Conservation (phyloP, 1,284 basidiomycete genomes). For the Laetiporus sulphureus region DNA sequence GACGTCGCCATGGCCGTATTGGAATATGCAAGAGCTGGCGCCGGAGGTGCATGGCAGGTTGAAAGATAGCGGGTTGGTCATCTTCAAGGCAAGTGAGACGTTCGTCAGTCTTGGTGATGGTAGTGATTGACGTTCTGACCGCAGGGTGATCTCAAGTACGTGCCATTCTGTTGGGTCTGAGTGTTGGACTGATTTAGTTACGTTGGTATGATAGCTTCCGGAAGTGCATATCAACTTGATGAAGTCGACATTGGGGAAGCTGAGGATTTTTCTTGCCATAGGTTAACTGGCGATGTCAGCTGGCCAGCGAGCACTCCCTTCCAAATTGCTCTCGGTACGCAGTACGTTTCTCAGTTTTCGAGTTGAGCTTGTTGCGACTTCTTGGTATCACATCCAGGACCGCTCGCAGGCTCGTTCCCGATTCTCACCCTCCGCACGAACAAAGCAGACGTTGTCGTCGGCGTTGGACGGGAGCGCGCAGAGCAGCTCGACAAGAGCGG, state of each 20-base stretch:
- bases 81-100: slow-evolving; percentile 70
- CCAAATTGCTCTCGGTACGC: slow-evolving; percentile 67
- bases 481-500: slow-evolving; percentile 62
- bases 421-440: slow-evolving; percentile 86
- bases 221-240: slow-evolving; percentile 49
- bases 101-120: neutral
- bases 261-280: slow-evolving; percentile 30
- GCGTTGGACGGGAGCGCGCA: slow-evolving; percentile 58
- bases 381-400: slow-evolving; percentile 46
- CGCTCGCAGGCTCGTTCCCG: slow-evolving; percentile 74
- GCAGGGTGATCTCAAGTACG: slow-evolving; percentile 83
- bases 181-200: no score
- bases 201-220: slow-evolving; percentile 49
- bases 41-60: slow-evolving; percentile 56
- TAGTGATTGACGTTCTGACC: neutral
- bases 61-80: slow-evolving; percentile 67
- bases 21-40: slow-evolving; percentile 64
- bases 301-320: slow-evolving; percentile 88
- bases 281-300: slow-evolving; percentile 82
- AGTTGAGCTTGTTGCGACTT: no score
- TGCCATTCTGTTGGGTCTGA: no score
- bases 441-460: slow-evolving; percentile 94
- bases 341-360: neutral
- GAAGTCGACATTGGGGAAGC: neutral
- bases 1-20: slow-evolving; percentile 81